phyloP scores from a whole-genome alignment of 768 basidiomycete species.

The Termitomyces sp. region DNA sequence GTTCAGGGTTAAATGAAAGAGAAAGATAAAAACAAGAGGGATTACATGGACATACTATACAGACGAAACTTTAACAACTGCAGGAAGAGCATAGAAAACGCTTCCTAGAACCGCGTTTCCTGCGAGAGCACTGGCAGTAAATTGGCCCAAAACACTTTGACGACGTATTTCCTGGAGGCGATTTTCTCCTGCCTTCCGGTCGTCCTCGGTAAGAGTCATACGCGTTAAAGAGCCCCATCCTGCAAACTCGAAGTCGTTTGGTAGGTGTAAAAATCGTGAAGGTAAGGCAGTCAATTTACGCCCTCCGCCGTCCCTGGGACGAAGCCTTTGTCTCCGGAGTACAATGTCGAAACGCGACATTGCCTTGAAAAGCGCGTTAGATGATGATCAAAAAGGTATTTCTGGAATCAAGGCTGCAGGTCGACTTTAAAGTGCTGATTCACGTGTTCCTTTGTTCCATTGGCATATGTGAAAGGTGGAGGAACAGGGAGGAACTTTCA shows the following conservation, averaged over 20 bases:
- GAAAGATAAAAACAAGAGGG: background rate
- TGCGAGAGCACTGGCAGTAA: constrained; percentile 62
- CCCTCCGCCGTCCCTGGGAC: constrained; percentile 43
- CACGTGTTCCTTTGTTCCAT: constrained; percentile 1
- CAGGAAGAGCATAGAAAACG: constrained; percentile 69
- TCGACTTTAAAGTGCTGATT: background rate
- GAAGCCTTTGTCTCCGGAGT: constrained; percentile 15
- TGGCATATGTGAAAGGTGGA: background rate
- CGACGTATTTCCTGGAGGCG: constrained; percentile 28
- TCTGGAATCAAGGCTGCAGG: background rate
- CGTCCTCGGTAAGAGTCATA: constrained; percentile 44
- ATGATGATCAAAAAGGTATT: background rate
- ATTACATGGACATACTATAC: constrained; percentile 61
- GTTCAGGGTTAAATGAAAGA: background rate
- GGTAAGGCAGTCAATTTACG: constrained; percentile 41
- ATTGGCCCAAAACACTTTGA: constrained; percentile 55
- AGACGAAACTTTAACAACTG: constrained; percentile 56
- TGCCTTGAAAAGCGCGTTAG: background rate
- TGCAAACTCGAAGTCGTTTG: constrained; percentile 68
- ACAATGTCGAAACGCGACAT: constrained; percentile 1
- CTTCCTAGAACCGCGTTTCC: constrained; percentile 69
- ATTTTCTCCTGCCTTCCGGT: constrained; percentile 34
- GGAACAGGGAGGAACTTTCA: too few species aligned
- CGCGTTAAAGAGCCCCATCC: constrained; percentile 62
- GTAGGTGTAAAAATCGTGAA: constrained; percentile 61